These are phyloP conservation scores for Pittosporum tobira DNA, from an alignment of 129 eudicot genomes.

Conservation along the genomic window DNA sequence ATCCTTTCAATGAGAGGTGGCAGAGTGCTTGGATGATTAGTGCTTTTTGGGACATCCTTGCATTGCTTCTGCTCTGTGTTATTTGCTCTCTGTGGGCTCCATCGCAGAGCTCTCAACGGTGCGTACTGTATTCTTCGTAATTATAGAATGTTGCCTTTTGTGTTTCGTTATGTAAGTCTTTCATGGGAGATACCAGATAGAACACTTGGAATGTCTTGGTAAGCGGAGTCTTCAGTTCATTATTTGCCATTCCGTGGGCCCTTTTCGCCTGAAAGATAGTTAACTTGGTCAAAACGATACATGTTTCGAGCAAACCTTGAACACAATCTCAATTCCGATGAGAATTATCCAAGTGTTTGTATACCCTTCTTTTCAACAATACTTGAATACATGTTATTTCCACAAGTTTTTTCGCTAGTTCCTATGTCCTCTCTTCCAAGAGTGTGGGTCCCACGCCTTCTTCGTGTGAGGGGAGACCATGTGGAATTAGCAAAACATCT, in stretches of 20 bases:
- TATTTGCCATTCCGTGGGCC: too few species aligned
- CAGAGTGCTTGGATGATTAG: conserved; percentile 93
- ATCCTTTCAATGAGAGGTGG: conserved; percentile 99
- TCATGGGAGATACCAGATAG: neutral
- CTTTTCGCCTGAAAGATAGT: neutral
- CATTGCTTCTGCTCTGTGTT: conserved; percentile 73
- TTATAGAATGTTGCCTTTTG: conserved; percentile 6
- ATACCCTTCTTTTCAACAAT: neutral
- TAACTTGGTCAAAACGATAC: neutral
- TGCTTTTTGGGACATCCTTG: conserved; percentile 98
- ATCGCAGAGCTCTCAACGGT: conserved; percentile 92
- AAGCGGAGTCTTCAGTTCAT: neutral
- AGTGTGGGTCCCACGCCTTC: too few species aligned
- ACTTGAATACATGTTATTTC: too few species aligned
- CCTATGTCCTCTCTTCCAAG: too few species aligned
- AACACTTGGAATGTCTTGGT: too few species aligned
- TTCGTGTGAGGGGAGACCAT: too few species aligned
- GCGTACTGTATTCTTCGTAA: conserved; percentile 5
- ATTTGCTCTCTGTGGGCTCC: conserved; percentile 99
- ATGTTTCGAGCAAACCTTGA: neutral
- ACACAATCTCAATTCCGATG: neutral
- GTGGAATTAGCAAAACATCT: too few species aligned
- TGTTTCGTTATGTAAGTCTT: neutral
- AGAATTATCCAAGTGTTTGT: neutral
- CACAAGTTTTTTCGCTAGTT: too few species aligned